Evolutionary conservation across 2,329 filamentous ascomycete genomes (phyloP).

Genomic region (Cladosporium sphaerospermum): DNA sequence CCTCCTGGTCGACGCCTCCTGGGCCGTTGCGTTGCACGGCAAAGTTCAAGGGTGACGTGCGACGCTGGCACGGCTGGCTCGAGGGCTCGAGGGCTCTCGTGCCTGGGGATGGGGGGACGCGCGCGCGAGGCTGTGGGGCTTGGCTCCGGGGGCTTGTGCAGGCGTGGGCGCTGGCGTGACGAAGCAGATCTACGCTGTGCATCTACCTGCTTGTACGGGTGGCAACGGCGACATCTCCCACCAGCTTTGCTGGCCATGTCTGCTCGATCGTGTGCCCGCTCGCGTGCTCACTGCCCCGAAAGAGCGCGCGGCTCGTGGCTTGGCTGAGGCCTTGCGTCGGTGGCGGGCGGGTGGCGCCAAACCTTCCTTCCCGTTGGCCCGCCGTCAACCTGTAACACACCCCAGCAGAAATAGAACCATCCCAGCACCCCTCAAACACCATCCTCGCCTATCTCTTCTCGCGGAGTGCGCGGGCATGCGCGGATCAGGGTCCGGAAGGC

Average conservation of each 20-base stretch:
- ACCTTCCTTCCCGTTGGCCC: background rate
- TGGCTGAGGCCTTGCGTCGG: background rate
- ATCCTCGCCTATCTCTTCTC: no score
- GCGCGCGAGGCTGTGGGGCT: background rate
- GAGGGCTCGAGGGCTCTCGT: background rate
- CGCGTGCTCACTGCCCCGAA: background rate
- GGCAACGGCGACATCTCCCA: background rate
- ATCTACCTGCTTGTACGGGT: background rate
- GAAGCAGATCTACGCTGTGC: background rate
- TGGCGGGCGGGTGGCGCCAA: background rate
- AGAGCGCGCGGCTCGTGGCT: background rate
- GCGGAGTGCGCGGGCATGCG: no score
- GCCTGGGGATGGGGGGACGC: background rate
- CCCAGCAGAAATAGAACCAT: no score
- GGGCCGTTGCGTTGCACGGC: conserved; percentile 5
- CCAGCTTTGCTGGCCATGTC: background rate
- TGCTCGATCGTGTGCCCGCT: background rate
- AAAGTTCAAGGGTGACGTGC: conserved; percentile 7
- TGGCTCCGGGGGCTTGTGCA: background rate
- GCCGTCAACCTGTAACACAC: no score
- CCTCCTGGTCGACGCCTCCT: background rate
- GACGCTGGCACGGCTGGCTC: background rate
- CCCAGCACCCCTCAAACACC: no score
- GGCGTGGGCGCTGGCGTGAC: background rate
- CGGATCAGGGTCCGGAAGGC: no score